Conservation (phyloP, 1,284 basidiomycete species). For the Irpex sp. region DNA sequence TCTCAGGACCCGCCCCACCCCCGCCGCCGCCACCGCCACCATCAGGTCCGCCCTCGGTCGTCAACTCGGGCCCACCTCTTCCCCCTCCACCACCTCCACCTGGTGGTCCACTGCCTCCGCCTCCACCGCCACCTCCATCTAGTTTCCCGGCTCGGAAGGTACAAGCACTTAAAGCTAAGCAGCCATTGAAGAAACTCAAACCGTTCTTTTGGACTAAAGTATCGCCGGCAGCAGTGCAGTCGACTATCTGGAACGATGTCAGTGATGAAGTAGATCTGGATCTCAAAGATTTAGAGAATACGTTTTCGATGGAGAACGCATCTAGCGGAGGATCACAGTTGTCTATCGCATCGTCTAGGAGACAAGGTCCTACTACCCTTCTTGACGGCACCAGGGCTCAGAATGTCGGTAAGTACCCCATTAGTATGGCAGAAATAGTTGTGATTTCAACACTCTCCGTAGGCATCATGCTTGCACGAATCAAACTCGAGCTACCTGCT, state of each 20-base stretch:
- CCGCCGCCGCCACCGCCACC: constrained; percentile 23
- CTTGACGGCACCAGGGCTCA: constrained; percentile 81
- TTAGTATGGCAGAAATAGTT: not conserved
- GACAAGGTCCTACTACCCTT: constrained; percentile 60
- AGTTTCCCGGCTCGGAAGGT: constrained; percentile 22
- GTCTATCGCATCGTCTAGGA: constrained; percentile 38
- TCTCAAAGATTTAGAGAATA: constrained; percentile 68
- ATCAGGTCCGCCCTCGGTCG: constrained; percentile 20
- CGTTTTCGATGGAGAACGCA: constrained; percentile 60
- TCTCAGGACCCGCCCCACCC: constrained; percentile 21
- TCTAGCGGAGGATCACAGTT: constrained; percentile 39
- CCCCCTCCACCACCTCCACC: constrained; percentile 20
- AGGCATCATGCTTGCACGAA: constrained; percentile 79
- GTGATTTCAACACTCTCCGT: not conserved
- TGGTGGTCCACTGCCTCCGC: constrained; percentile 18
- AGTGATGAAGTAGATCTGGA: constrained; percentile 40
- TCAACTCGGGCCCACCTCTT: no score
- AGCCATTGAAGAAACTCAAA: constrained; percentile 61
- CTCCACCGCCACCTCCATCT: constrained; percentile 26
- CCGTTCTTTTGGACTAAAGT: constrained; percentile 92
- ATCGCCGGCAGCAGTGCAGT: constrained; percentile 32
- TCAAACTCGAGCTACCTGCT: constrained; percentile 58
- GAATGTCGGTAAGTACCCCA: constrained; percentile 59
- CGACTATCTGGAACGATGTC: constrained; percentile 73
- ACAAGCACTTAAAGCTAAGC: constrained; percentile 25